A percentile compares a stretch with the other conserved stretches of the same genome.
Evolutionary conservation across 2,329 filamentous ascomycete genomes (phyloP).

Genomic region (Fusarium stilboides): DNA sequence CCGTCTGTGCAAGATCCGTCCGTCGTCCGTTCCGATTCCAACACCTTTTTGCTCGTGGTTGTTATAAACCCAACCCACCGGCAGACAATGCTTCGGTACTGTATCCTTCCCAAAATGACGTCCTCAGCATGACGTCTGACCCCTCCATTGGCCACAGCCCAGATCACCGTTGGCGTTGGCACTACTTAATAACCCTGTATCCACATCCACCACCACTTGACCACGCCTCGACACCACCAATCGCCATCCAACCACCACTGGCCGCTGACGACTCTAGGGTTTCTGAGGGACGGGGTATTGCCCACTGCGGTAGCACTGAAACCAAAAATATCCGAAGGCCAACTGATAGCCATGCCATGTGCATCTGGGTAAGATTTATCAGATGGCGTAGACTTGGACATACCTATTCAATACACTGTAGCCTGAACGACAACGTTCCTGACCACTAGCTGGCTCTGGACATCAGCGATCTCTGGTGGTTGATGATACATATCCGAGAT

Average conservation of each 20-base stretch:
- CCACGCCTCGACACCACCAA: constrained; percentile 45
- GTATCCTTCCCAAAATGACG: constrained; percentile 44
- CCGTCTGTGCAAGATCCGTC: constrained; percentile 26
- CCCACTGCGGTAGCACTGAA: constrained; percentile 30
- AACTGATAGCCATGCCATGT: constrained; percentile 18
- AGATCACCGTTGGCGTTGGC: constrained; percentile 45
- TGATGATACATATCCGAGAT: background rate
- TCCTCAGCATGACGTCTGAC: constrained; percentile 46
- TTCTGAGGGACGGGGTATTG: constrained; percentile 24
- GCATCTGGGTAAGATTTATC: constrained; percentile 7
- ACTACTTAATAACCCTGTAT: constrained; percentile 45
- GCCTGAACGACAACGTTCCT: background rate
- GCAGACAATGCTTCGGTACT: constrained; percentile 25
- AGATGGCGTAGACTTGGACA: background rate
- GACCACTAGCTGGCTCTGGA: background rate
- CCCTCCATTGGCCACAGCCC: constrained; percentile 35
- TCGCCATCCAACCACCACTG: constrained; percentile 32
- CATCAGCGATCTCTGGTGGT: background rate
- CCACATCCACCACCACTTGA: constrained; percentile 41
- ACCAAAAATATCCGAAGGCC: constrained; percentile 27
- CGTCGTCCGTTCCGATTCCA: constrained; percentile 27
- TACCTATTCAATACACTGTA: background rate
- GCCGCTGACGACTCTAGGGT: constrained; percentile 32
- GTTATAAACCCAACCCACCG: constrained; percentile 35
- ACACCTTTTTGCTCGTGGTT: constrained; percentile 22